Conservation (phyloP, 1,284 basidiomycete species). For the Ceratobasidium sp. region DNA sequence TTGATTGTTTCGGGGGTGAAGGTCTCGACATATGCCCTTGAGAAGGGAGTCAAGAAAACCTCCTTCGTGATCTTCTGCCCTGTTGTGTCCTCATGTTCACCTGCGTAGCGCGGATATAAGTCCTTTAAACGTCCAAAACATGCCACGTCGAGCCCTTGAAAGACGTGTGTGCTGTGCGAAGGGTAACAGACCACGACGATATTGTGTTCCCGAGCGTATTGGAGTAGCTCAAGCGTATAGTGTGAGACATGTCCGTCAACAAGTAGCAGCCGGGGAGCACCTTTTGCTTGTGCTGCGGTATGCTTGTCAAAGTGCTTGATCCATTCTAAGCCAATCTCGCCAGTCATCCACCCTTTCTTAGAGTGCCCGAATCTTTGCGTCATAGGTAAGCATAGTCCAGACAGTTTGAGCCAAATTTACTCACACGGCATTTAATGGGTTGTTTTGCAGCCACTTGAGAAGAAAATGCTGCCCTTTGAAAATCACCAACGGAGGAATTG, state of each 20-base stretch:
- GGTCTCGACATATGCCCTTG: not conserved
- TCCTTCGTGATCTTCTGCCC: constrained; percentile 51
- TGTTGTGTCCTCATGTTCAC: constrained; percentile 49
- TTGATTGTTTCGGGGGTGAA: constrained; percentile 29
- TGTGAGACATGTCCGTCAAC: constrained; percentile 62
- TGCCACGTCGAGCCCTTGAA: constrained; percentile 49
- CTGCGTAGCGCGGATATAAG: constrained; percentile 27
- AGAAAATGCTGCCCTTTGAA: constrained; percentile 58
- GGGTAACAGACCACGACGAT: constrained; percentile 60
- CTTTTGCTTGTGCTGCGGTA: constrained; percentile 57
- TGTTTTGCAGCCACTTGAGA: constrained; percentile 53
- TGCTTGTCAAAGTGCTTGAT: constrained; percentile 57
- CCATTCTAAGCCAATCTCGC: constrained; percentile 55
- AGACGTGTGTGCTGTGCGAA: constrained; percentile 53
- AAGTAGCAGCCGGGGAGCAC: constrained; percentile 54
- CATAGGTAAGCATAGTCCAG: too few species aligned
- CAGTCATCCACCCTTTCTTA: constrained; percentile 54
- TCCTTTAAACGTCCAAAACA: constrained; percentile 31
- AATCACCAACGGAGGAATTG: constrained; percentile 55
- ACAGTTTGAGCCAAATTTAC: not conserved
- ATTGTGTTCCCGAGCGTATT: constrained; percentile 55
- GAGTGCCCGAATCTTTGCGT: constrained; percentile 49
- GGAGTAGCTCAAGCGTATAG: constrained; percentile 56
- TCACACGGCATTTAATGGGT: constrained; percentile 42
- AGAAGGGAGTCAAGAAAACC: constrained; percentile 51